Evolutionary conservation across 495 filamentous ascomycete genomes (phyloP), one percentile per base, ranked within the genome.

Genomic region (Xylaria scruposa): DNA sequence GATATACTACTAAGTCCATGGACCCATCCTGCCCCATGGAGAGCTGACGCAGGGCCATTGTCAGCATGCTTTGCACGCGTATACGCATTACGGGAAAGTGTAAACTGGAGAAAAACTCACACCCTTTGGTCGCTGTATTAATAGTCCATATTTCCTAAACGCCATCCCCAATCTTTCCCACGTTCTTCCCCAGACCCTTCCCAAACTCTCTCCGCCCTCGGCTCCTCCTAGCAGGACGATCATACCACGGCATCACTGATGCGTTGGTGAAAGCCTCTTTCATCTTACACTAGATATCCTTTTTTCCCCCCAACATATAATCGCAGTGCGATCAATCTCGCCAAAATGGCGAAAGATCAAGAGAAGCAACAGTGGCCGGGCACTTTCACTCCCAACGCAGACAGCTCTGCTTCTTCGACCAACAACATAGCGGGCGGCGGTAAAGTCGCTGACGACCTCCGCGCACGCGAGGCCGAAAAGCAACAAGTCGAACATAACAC

Each of bases 401-500:
- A 66, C 19, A 66, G 62, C 44, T 66, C 62, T 9, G 29, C 44
- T 66, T 66, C 62, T 49, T 66, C 62, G 62, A 26, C 6, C 46
- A 26, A 66, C 29, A 26, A 66, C 7, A 24, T 19, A 49, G 29
- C 42, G 29, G 31, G 21, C 47, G n/a, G n/a, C n/a, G 19, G 47
- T 24, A 51, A 51, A 13, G 42, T 15, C 42, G 24, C 38, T 40
- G 26, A 64, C 40, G 15, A 47, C 13, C 61, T 31, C 21, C 9
- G 24, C 40, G 21, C 61, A 42, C 38, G 12, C 10, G 38, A 42
- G 38, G 38, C 12, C 38, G 38, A 42, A 42, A 42, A 42, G 38
- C 9, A 42, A 42, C 38, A 42, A 26, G 51, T 73, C 47, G 60
- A 69, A 65, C 53, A 69, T 54, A 60, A 68, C 21, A 71, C 70